Base-by-base conservation (phyloP, 441 rosid genomes). In the Pelargonium myrrhifolium region DNA sequence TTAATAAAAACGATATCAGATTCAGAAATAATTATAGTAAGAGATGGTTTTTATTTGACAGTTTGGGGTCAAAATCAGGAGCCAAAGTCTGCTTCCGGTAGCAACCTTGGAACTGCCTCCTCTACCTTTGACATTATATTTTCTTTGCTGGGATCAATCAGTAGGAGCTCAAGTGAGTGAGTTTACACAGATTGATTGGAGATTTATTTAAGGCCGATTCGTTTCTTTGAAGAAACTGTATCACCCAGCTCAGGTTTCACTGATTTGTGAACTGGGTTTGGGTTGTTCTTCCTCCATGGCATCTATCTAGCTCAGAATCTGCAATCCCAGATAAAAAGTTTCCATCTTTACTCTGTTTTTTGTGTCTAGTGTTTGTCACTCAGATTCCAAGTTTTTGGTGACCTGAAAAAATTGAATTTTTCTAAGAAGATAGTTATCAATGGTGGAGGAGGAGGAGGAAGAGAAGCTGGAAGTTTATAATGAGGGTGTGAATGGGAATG, bases 401-500 rank as follows among this genome's bases (percentile, higher is more conserved):
- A 17, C 6, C 58, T 51, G 22, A 20, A 20, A 51, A 51, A 14
- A 15, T 51, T 17, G 58, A 15, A 5, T 15, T 4, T 51, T 51
- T 49, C 2, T 15, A 6, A 17, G 59, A 60, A 40, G 17, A 22
- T 31, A 31, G 65, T 28, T 68, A 71, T 72, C n/a, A 65, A 85
- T 86, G 93, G 80, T 77, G 72, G 85, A 76, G 75, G 42, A 45
- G 28, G 28, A 51, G 58, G 58, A 51, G n/a, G n/a, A n/a, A 69
- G 81, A 69, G 69, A 83, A 65, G 70, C 73, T 74, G 63, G 85
- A 78, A 68, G 77, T 71, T 51, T 76, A 81, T 65, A 63, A 62
- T 58, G 81, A 73, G 80, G 77, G 45, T 62, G 70, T 45, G 62
- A 74, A 74, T 73, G 84, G 75, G 39, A 28, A 24, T n/a, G 77